Conservation (phyloP, 352 stramenopile species). For the Phytophthora aleatoria region DNA sequence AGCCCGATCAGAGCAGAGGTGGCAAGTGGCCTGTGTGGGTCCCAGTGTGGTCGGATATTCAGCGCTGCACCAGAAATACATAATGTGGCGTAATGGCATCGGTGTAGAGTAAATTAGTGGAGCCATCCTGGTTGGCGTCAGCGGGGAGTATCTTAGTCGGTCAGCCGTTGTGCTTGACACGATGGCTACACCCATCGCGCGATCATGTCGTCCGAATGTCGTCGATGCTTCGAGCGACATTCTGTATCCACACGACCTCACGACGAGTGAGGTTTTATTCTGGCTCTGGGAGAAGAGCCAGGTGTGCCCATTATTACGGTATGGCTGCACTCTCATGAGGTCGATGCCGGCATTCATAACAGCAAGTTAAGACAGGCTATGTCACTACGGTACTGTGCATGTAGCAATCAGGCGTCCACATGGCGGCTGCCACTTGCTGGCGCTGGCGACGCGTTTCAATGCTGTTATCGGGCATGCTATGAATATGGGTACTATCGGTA, state of each 20-base stretch:
- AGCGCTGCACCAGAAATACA: neutral
- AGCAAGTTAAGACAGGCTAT: neutral
- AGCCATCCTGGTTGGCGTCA: neutral
- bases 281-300: constrained; percentile 17
- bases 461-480: neutral
- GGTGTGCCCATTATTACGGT: constrained; percentile 12
- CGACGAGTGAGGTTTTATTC: constrained; percentile 20
- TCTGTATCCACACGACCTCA: constrained; percentile 14
- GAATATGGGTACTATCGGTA: constrained; percentile 3
- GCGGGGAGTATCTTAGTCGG: neutral
- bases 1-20: neutral
- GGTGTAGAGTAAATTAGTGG: too few relatives aligned
- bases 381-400: neutral
- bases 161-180: constrained; percentile 7
- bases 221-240: constrained; percentile 17
- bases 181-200: constrained; percentile 21
- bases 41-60: too few relatives aligned
- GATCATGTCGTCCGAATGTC: constrained; percentile 20
- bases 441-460: neutral
- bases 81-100: neutral
- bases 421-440: neutral
- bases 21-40: neutral
- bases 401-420: constrained; percentile 7
- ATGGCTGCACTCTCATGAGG: constrained; percentile 13
- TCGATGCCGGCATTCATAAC: neutral